Base-by-base conservation (phyloP, 2,329 filamentous ascomycete species). In the Annulohypoxylon truncatum region DNA sequence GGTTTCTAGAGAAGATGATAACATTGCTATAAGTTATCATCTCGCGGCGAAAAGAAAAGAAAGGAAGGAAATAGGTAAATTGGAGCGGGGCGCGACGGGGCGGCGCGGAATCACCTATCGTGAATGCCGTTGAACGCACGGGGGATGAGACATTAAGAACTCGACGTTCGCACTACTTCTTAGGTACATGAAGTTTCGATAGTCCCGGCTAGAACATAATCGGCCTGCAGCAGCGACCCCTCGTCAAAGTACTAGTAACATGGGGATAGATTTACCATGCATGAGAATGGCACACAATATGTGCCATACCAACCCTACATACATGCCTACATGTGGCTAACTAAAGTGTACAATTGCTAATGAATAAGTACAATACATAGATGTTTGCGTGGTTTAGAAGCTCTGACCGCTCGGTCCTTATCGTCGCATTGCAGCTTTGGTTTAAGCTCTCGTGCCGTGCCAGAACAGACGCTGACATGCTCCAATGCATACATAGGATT, bases 251-350 rank as follows among this genome's bases (percentile, higher is more conserved):
- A n/a, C n/a, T n/a, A 56, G 48, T 54, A 68, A 44, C 53, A 63
- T 62, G 55, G 58, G 57, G 63, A 33, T 13, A n/a, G 35, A 40
- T 61, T 52, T 44, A n/a, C 33, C 53, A 64, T 69, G 63, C 68
- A 68, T 64, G 40, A 44, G 68, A 68, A 62, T 61, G 60, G 68
- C 59, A 64, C 60, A 61, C 50, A 64, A 67, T 55, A 64, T 62
- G 29, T 28, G n/a, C 31, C 44, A 60, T 52, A 20, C 56, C 51
- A 59, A 51, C 42, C 42, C 20, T 47, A 47, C 42, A 47, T 47
- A 47, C 42, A 47, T 47, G 22, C 42, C 42, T 47, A 47, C 12
- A 28, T 28, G 44, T 48, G 44, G 44, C 44, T 48, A 29, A 6
- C 13, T 5, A n/a, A 24, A 20, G 29, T 42, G 33, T 28, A 24